Evolutionary conservation across 495 filamentous ascomycete genomes (phyloP), one percentile per base, ranked within the genome.

Genomic region (Aspergillus taichungensis): DNA sequence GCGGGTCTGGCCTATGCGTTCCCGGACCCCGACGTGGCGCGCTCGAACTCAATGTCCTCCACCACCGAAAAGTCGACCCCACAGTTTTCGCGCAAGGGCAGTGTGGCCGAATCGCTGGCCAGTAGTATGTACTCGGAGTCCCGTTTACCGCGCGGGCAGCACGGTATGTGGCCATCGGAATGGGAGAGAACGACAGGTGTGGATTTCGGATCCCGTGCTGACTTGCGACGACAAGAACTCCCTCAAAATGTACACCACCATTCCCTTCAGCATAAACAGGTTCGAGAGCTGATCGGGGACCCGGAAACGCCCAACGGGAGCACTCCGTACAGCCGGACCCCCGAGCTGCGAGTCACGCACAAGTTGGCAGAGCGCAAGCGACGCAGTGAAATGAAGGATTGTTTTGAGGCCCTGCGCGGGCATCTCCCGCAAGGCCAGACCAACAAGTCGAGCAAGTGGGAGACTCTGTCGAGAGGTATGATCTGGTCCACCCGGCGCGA

Each of bases 391-490:
- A 97, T 99, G 92, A 99, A 99, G 64, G 84, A 90, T 57, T 74
- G 96, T 6, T 97, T 97, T 59, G 92, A 99, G 50, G 76, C 83
- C 37, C 67, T 99, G 18, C 80, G 90, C 32, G 74, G 82, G 42
- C 75, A 88, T 34, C 80, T 96, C 50, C 91, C 91, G 6, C 82
- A 88, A 44, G 85, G 85, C 47, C 80, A 89, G 40, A 91, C 89
- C 13, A 84, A 85, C 36, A 99, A 97, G 58, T 90, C 91, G 3
- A 95, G 89, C 57, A 99, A 99, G 65, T 99, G 94, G 94, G 92
- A 99, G 56, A 94, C 95, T 30, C 63, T 99, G n/a, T 94, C 87
- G 8, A 89, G 91, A 76, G 87, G 89, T 94, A 73, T 31, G 68
- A 12, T n/a, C 37, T 33, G 11, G 11, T 14, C 5, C 11, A 8